Percentiles rank a stretch among this genome's conserved stretches.
phyloP scores from a whole-genome alignment of 2,329 filamentous ascomycete species.

The Colletotrichum sp. region DNA sequence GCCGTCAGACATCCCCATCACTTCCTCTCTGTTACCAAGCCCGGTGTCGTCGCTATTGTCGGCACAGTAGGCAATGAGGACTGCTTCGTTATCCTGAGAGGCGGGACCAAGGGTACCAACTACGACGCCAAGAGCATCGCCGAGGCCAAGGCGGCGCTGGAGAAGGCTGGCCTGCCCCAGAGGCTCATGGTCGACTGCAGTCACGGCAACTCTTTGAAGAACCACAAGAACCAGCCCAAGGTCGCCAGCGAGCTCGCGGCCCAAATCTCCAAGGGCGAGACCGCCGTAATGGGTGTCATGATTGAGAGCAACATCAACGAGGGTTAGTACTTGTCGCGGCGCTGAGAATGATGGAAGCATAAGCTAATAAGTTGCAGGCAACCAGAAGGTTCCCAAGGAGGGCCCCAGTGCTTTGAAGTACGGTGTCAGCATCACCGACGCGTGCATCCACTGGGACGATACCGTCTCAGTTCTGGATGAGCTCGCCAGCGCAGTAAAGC shows the following conservation, averaged over 20 bases:
- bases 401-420: constrained; percentile 87
- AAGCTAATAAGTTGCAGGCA: constrained; percentile 57
- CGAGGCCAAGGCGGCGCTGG: constrained; percentile 80
- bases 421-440: constrained; percentile 96
- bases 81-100: constrained; percentile 94
- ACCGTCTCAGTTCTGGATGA: constrained; percentile 79
- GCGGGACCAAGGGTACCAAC: constrained; percentile 92
- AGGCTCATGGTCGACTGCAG: constrained; percentile 98
- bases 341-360: not conserved
- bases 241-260: constrained; percentile 82
- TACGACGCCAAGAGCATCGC: constrained; percentile 86
- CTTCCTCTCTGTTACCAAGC: constrained; percentile 97
- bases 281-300: constrained; percentile 95
- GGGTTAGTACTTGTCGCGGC: constrained; percentile 55
- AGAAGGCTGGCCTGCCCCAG: constrained; percentile 74
- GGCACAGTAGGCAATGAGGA: constrained; percentile 95
- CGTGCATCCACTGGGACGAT: constrained; percentile 94
- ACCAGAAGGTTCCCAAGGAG: constrained; percentile 89
- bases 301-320: constrained; percentile 98
- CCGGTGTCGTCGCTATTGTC: constrained; percentile 92
- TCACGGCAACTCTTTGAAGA: constrained; percentile 94
- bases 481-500: constrained; percentile 81
- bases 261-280: constrained; percentile 86
- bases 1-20: constrained; percentile 92
- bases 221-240: constrained; percentile 97